Conservation (phyloP, 2,329 filamentous ascomycete species). For the Bipolaris oryzae region DNA sequence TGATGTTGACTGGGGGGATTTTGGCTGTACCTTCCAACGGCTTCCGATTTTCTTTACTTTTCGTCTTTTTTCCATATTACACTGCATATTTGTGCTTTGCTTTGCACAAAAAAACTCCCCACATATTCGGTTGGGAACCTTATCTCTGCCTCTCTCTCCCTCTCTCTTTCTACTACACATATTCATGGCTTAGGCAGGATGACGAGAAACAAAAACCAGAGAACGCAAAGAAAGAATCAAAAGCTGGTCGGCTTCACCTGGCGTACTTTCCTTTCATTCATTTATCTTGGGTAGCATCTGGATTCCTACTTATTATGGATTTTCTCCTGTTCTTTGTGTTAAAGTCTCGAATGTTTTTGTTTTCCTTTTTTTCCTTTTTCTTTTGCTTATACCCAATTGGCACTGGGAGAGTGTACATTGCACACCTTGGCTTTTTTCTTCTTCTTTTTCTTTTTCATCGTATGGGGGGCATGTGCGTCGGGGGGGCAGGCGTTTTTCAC, state of each 20-base stretch:
- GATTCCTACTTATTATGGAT: not conserved
- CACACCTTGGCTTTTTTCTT: conserved; percentile 14
- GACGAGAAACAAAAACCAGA: not conserved
- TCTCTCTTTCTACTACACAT: not conserved
- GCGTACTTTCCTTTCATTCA: not conserved
- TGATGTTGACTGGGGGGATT: conserved; percentile 2
- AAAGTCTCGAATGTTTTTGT: not conserved
- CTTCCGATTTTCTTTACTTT: too few species aligned
- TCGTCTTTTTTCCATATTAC: not conserved
- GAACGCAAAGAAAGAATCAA: not conserved
- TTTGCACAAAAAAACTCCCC: not conserved
- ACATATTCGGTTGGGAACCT: not conserved
- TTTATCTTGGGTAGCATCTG: not conserved
- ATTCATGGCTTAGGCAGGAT: not conserved
- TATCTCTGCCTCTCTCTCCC: not conserved
- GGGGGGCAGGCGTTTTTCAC: conserved; percentile 8
- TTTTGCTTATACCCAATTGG: conserved; percentile 33
- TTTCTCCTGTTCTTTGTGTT: conserved; percentile 1
- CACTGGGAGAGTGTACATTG: conserved; percentile 34
- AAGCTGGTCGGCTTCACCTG: not conserved
- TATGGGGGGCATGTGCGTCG: not conserved
- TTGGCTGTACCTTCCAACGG: not conserved
- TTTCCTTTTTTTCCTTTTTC: not conserved
- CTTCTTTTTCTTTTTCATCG: not conserved
- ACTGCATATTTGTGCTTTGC: not conserved